Evolutionary conservation across 2,329 filamentous ascomycete species (phyloP), one percentile per base, ranked within the genome.

Genomic region (Microdochium bolleyi): DNA sequence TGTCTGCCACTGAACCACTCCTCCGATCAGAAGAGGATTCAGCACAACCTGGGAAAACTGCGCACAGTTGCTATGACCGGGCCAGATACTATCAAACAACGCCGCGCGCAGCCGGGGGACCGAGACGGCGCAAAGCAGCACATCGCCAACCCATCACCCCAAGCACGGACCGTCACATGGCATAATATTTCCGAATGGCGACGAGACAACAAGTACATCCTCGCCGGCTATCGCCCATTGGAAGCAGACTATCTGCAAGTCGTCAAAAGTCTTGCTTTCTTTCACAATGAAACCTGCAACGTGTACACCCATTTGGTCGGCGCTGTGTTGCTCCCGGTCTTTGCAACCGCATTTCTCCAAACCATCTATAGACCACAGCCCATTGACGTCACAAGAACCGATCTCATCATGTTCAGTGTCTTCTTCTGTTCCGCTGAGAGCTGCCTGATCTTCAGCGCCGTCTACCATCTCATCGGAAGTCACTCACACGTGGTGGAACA

Each of bases 251-350:
- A 81, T 64, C 53, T 61, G 10, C 73, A 70, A 49, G 86, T 80
- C 41, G 70, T 80, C 52, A 67, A 73, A 46, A 83, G 78, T 22
- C 70, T 87, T 38, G 64, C 73, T 51, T 82, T 84, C 66, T 60
- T 87, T n/a, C 83, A 88, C 70, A 87, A 70, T 49, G 62, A 68
- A 55, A 64, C 58, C 3, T 25, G 62, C 51, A 88, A 88, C 66
- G 87, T 88, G 61, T 88, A 84, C 67, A 77, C 82, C 2, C 85
- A 88, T 64, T 74, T 88, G 13, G 56, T 85, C 25, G 81, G 81
- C 0, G 73, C 77, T 2, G 55, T 76, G 37, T 71, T 74, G n/a
- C 58, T 59, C 11, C 55, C 63, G 21, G 51, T 61, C 14, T 55
- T 74, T 22, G 67, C 54, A 56, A 67, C 57, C 61, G 82, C 38